Percentiles rank a stretch among this genome's conserved stretches.
phyloP scores from a whole-genome alignment of 2,329 filamentous ascomycete genomes.

The Fusarium denticulatum region DNA sequence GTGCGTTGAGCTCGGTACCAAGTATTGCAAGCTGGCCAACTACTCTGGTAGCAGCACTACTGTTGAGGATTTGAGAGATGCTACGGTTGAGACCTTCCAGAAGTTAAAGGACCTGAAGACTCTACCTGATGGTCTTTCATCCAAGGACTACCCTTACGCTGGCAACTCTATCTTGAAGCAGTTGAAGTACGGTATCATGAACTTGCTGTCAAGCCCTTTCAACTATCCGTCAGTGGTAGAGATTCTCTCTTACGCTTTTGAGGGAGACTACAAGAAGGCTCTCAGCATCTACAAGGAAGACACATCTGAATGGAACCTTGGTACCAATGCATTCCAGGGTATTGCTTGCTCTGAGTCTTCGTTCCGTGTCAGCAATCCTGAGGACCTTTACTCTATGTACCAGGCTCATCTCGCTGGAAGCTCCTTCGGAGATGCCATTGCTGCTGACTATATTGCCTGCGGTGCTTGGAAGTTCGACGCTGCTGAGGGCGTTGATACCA shows the following conservation, averaged over 20 bases:
- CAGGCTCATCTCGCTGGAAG: slow-evolving; percentile 19
- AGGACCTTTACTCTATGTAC: slow-evolving; percentile 22
- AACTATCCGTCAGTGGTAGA: slow-evolving; percentile 4
- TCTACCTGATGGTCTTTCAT: slow-evolving; percentile 9
- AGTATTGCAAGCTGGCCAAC: slow-evolving; percentile 22
- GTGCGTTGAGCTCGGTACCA: slow-evolving; percentile 23
- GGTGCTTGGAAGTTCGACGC: slow-evolving; percentile 28
- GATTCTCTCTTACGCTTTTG: slow-evolving; percentile 4
- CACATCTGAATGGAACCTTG: slow-evolving; percentile 25
- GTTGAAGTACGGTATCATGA: slow-evolving; percentile 21
- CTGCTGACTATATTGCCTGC: slow-evolving; percentile 6
- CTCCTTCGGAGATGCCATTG: slow-evolving; percentile 25
- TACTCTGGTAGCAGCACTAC: slow-evolving; percentile 23
- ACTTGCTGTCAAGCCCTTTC: slow-evolving; percentile 1
- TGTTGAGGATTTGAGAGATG: slow-evolving; percentile 10
- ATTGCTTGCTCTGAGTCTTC: slow-evolving; percentile 28
- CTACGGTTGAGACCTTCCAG: slow-evolving; percentile 3
- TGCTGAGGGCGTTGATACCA: slow-evolving; percentile 18
- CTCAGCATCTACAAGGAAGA: slow-evolving; percentile 4
- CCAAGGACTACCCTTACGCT: background rate
- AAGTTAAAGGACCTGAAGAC: background rate
- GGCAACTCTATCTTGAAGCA: slow-evolving; percentile 17
- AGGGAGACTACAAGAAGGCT: slow-evolving; percentile 18
- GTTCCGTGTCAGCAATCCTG: slow-evolving; percentile 11
- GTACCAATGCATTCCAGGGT: slow-evolving; percentile 9